A percentile compares a stretch with the other conserved stretches of the same genome.
Conservation (phyloP, 306 rosid species). For the Boehmeria nivea region DNA sequence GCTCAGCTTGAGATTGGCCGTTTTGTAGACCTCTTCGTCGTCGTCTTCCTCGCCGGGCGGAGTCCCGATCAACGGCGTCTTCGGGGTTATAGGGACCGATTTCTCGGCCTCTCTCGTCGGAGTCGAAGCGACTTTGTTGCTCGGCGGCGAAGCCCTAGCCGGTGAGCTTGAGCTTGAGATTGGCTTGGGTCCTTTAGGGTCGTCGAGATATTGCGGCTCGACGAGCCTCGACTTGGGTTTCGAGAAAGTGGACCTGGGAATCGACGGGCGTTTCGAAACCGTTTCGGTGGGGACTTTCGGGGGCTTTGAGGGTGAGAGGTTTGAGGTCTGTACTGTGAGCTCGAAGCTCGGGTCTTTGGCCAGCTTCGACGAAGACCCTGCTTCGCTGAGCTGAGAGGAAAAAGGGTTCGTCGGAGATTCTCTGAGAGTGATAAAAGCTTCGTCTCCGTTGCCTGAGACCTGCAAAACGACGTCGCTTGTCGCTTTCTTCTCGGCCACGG, state of each 20-base stretch:
- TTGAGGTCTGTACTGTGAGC: slow-evolving; percentile 26
- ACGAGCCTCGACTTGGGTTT: slow-evolving; percentile 65
- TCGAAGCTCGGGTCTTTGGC: slow-evolving; percentile 24
- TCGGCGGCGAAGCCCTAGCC: no score
- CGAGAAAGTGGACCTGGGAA: slow-evolving; percentile 40
- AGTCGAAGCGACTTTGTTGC: slow-evolving; percentile 8
- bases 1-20: slow-evolving; percentile 49
- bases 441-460: slow-evolving; percentile 26
- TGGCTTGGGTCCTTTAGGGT: slow-evolving; percentile 19
- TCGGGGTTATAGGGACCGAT: slow-evolving; percentile 37
- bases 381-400: slow-evolving; percentile 18
- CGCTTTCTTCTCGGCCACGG: slow-evolving; percentile 35
- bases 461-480: slow-evolving; percentile 49
- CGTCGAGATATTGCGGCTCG: slow-evolving; percentile 39
- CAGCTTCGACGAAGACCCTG: slow-evolving; percentile 26
- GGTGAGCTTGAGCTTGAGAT: slow-evolving; percentile 19
- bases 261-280: slow-evolving; percentile 17
- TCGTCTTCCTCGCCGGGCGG: slow-evolving; percentile 56
- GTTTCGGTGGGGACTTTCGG: slow-evolving; percentile 31
- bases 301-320: slow-evolving; percentile 20
- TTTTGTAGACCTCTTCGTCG: slow-evolving; percentile 61
- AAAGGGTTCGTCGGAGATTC: slow-evolving; percentile 14
- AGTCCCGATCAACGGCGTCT: slow-evolving; percentile 49
- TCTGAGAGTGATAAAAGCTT: slow-evolving; percentile 8
- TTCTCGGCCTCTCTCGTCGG: slow-evolving; percentile 26